Evolutionary conservation across 805 yeast species (phyloP), one percentile per base, ranked within the genome.

Genomic region (Yarrowia yakushimensis): DNA sequence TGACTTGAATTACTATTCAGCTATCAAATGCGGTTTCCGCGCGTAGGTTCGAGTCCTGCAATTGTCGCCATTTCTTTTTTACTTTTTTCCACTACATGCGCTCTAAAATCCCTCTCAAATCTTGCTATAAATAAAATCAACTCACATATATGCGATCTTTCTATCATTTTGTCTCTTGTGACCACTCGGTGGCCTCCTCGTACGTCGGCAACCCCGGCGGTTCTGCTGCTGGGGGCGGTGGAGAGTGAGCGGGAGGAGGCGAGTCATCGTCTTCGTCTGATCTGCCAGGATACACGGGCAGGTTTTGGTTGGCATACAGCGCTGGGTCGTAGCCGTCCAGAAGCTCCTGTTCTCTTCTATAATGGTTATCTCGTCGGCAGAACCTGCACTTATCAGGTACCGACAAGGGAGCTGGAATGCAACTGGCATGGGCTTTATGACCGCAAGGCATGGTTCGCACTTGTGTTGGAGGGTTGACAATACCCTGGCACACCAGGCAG

Each of bases 31-130:
- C 59, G 59, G 59, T 52, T 52, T 52, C 59, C 59, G 59, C 59
- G 59, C 59, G 59, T 52, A 52, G 59, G 59, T 52, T 52, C 59
- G 59, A 52, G 59, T 52, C 59, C 59, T 52, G 59, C 59, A 52
- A 52, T 52, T 52, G 59, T 52, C 59, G 59, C 59, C 43, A 52
- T 23, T 23, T 15, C 10, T 15, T 52, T 33, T 52, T 52, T 33
- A 11, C 10, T 46, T 31, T 30, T 31, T 20, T 17, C n/a, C n/a
- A n/a, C n/a, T n/a, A n/a, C n/a, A n/a, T n/a, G n/a, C n/a, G 13
- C 15, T 7, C 18, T 7, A 37, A 20, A 37, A 37, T n/a, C 13
- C 27, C 41, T 7, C 22, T 7, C 13, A 17, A 1, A 7, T 17
- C 20, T 36, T 8, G 7, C 23, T 25, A 43, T 41, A 43, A 43